phyloP scores from a whole-genome alignment of 257 asterid genomes.

The Lycium ferocissimum region DNA sequence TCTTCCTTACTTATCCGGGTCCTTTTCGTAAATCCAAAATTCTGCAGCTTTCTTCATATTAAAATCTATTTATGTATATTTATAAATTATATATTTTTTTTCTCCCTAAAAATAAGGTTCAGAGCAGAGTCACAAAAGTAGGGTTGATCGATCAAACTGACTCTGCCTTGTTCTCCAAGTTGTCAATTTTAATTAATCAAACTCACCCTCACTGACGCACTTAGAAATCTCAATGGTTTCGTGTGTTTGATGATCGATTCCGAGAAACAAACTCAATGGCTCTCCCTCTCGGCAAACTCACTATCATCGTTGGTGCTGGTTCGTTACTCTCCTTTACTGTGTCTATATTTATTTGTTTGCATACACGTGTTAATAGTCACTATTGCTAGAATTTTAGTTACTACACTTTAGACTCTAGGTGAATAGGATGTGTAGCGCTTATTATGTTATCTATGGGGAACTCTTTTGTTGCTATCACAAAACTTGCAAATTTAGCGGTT shows the following conservation, averaged over 20 bases:
- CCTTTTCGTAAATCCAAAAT: slow-evolving; percentile 15
- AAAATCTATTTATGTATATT: too few species aligned
- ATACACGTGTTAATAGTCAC: neutral
- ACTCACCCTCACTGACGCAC: neutral
- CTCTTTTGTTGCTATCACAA: neutral
- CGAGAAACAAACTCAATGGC: slow-evolving; percentile 61
- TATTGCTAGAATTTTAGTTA: neutral
- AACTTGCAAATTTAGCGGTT: neutral
- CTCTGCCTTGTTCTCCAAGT: slow-evolving; percentile 20
- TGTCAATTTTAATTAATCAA: neutral
- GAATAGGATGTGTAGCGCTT: neutral
- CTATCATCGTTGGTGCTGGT: slow-evolving; percentile 92
- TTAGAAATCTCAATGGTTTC: slow-evolving; percentile 16
- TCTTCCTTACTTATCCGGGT: neutral
- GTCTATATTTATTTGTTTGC: too few species aligned
- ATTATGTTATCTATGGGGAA: neutral
- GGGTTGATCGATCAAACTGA: slow-evolving; percentile 18
- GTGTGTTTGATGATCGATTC: slow-evolving; percentile 32
- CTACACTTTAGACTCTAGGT: neutral
- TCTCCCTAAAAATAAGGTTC: neutral
- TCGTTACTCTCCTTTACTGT: slow-evolving; percentile 21
- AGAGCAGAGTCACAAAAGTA: neutral
- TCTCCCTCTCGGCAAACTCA: slow-evolving; percentile 83
- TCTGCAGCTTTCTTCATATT: neutral
- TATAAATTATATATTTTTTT: too few species aligned